Evolutionary conservation across 2,329 filamentous ascomycete species (phyloP).

Genomic region (Orbilia javanica): DNA sequence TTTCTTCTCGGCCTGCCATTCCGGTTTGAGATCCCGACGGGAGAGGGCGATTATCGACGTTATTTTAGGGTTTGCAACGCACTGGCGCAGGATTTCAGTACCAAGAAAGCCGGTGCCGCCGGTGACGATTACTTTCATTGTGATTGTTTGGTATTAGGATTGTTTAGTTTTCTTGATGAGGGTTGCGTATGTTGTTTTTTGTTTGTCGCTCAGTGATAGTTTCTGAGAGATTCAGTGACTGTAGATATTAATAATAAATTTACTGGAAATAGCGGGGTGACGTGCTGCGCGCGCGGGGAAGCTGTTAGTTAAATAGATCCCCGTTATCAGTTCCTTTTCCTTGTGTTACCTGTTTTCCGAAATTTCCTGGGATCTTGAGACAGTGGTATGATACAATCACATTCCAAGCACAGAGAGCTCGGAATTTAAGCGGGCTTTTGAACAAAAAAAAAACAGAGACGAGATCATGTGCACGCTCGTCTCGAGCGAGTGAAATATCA

Average conservation of each 20-base stretch:
- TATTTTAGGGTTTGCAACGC: slow-evolving; percentile 69
- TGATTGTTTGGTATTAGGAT: background rate
- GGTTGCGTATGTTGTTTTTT: background rate
- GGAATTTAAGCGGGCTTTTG: background rate
- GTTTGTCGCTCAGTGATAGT: no score
- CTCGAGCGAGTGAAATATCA: no score
- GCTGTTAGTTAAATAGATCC: background rate
- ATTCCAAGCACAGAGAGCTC: background rate
- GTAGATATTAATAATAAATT: no score
- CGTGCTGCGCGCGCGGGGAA: no score
- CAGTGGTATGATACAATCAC: background rate
- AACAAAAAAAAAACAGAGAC: no score
- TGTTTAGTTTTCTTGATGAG: no score
- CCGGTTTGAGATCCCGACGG: slow-evolving; percentile 67
- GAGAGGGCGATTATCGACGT: slow-evolving; percentile 70
- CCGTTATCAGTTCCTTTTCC: background rate
- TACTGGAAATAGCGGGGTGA: background rate
- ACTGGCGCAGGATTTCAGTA: slow-evolving; percentile 69
- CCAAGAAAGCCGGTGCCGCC: slow-evolving; percentile 74
- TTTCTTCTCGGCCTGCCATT: slow-evolving; percentile 68
- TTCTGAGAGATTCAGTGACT: no score
- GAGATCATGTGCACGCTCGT: no score
- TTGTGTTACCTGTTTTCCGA: background rate
- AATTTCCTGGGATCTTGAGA: slow-evolving; percentile 1
- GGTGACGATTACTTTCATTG: slow-evolving; percentile 73